A percentile compares a stretch with the other conserved stretches of the same genome.
These are phyloP conservation scores for Yamadazyma triangularis DNA, from an alignment of 1,139 yeast species.

Conservation along the genomic window DNA sequence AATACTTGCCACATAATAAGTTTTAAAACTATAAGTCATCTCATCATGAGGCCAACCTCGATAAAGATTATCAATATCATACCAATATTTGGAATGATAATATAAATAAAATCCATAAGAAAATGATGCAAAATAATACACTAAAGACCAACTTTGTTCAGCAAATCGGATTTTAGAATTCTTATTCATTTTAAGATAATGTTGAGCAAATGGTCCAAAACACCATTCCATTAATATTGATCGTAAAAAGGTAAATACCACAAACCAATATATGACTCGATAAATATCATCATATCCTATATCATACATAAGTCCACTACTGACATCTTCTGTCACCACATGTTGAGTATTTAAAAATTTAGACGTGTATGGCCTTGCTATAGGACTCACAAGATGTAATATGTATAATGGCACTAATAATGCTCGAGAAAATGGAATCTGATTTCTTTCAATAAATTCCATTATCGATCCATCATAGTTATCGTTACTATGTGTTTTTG, in stretches of 20 bases:
- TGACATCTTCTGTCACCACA: conserved; percentile 18
- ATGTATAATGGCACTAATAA: conserved; percentile 25
- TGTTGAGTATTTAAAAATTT: conserved; percentile 52
- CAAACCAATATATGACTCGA: conserved; percentile 52
- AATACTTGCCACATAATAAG: conserved; percentile 66
- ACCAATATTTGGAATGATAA: conserved; percentile 53
- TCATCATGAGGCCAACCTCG: conserved; percentile 72
- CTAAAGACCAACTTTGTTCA: conserved; percentile 80
- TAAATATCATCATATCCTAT: conserved; percentile 56
- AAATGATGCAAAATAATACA: conserved; percentile 60
- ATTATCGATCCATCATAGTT: conserved; percentile 20
- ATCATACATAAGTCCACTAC: conserved; percentile 37
- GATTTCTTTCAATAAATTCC: conserved; percentile 36
- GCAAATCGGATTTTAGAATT: conserved; percentile 66
- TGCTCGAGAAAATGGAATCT: conserved; percentile 30
- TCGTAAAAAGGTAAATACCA: conserved; percentile 56
- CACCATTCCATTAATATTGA: conserved; percentile 55
- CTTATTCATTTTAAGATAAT: conserved; percentile 41
- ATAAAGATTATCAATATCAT: conserved; percentile 57
- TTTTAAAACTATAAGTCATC: conserved; percentile 49
- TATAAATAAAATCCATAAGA: conserved; percentile 56
- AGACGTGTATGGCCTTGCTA: conserved; percentile 20
- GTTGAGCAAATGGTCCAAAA: conserved; percentile 54
- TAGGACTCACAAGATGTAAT: conserved; percentile 19
- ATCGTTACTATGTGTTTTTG: conserved; percentile 5